phyloP scores from a whole-genome alignment of 257 asterid species.

The Nicotiana attenuata region DNA sequence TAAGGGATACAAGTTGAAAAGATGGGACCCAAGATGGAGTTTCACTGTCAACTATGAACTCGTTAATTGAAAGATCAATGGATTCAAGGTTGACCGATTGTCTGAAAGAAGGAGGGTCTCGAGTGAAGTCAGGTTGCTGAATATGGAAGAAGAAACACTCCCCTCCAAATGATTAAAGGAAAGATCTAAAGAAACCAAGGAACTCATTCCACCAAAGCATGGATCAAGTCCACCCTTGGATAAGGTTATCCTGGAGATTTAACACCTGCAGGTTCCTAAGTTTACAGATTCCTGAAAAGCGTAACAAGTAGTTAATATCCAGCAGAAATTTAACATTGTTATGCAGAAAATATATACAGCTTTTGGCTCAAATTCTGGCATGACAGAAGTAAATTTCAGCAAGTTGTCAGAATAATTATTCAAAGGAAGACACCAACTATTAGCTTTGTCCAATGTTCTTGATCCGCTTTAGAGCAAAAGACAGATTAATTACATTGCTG shows the following conservation, averaged over 20 bases:
- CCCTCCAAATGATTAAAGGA: slow-evolving; percentile 13
- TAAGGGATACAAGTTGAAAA: slow-evolving; percentile 12
- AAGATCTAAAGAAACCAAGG: slow-evolving; percentile 16
- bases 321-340: background rate
- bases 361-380: background rate
- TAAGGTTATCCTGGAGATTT: slow-evolving; percentile 13
- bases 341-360: background rate
- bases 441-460: background rate
- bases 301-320: background rate
- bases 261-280: slow-evolving; percentile 16
- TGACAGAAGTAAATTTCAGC: background rate
- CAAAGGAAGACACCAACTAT: background rate
- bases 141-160: slow-evolving; percentile 5
- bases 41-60: slow-evolving; percentile 1
- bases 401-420: background rate
- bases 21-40: slow-evolving; percentile 16
- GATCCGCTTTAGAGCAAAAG: background rate
- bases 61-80: background rate
- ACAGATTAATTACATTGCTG: background rate
- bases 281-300: slow-evolving; percentile 18
- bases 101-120: slow-evolving; percentile 11
- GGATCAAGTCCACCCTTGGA: slow-evolving; percentile 21
- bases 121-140: slow-evolving; percentile 16
- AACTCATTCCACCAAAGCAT: slow-evolving; percentile 11
- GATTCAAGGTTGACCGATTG: slow-evolving; percentile 10